Base-by-base conservation (phyloP, 2,329 filamentous ascomycete genomes). In the Colletotrichum graminicola region DNA sequence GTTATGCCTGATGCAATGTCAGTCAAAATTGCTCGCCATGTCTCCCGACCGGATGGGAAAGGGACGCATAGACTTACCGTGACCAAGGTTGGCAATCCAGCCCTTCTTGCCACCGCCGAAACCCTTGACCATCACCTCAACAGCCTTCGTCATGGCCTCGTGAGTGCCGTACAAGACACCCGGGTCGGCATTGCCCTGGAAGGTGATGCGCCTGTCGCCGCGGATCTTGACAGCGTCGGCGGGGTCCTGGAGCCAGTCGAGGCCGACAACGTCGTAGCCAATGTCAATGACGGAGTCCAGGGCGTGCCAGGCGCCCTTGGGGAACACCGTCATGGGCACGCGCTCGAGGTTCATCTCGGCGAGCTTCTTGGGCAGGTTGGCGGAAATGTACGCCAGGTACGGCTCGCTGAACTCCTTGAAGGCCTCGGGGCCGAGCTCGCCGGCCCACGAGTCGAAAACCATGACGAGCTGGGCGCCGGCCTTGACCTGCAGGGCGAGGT, bases 391-490 rank as follows among this genome's bases (percentile, higher is more conserved):
- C 54, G 89, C 88, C 64, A 99, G 87, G 79, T 95, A 97, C 1
- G 96, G 96, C 75, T 96, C 89, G 2, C 94, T 92, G 80, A 98
- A 97, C 67, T 91, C 86, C 78, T 91, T 91, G 85, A 98, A 99
- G 0, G 93, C 90, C 8, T 89, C 83, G 1, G 96, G 95, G 11
- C 93, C 94, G 56, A 99, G 87, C 83, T 99, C 96, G 52, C 94
- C 95, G 2, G 96, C 96, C 95, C 96, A 99, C 0, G 95, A 98
- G 80, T 99, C 96, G 78, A 99, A 99, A 16, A 99, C 94, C 87
- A 98, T 96, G 36, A 98, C 86, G 79, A 98, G 89, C 91, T 98
- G 96, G 66, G 96, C 96, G 70, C 96, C 96, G 32, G 96, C 96
- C 77, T 93, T 89, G 70, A 99, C 95, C 82, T 99, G 96, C 73